Conservation (phyloP, 768 basidiomycete genomes). For the Tylopilus cervinicoccineus region DNA sequence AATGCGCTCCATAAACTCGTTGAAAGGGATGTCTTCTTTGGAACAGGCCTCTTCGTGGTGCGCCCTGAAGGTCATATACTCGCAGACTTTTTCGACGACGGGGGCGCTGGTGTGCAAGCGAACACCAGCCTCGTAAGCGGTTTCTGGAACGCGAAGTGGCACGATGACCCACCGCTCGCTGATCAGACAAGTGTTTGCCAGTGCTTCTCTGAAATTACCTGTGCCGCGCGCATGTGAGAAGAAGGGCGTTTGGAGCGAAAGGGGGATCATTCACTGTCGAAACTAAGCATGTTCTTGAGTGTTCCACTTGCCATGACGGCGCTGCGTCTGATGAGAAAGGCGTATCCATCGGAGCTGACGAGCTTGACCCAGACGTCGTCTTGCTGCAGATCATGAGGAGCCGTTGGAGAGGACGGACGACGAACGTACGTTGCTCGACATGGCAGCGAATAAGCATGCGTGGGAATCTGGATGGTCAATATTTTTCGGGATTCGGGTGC, state of each 20-base stretch:
- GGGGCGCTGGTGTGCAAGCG: slow-evolving; percentile 41
- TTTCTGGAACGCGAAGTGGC: not conserved
- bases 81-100: slow-evolving; percentile 83
- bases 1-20: slow-evolving; percentile 79
- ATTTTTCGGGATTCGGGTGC: slow-evolving; percentile 15
- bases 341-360: slow-evolving; percentile 73
- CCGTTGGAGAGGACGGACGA: not conserved
- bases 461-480: slow-evolving; percentile 15
- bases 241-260: slow-evolving; percentile 6
- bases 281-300: slow-evolving; percentile 75
- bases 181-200: slow-evolving; percentile 64
- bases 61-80: slow-evolving; percentile 84
- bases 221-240: slow-evolving; percentile 9
- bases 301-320: slow-evolving; percentile 78
- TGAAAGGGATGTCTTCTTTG: slow-evolving; percentile 73
- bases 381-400: slow-evolving; percentile 11
- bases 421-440: slow-evolving; percentile 22
- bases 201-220: slow-evolving; percentile 76
- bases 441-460: slow-evolving; percentile 8
- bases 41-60: slow-evolving; percentile 66
- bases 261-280: slow-evolving; percentile 48
- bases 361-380: slow-evolving; percentile 69
- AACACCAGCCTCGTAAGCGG: slow-evolving; percentile 1
- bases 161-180: slow-evolving; percentile 58
- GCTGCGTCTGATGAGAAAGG: slow-evolving; percentile 72